Percentiles rank a stretch among this genome's conserved stretches.
Conservation (phyloP, 441 rosid genomes). For the Gossypium trilobum region DNA sequence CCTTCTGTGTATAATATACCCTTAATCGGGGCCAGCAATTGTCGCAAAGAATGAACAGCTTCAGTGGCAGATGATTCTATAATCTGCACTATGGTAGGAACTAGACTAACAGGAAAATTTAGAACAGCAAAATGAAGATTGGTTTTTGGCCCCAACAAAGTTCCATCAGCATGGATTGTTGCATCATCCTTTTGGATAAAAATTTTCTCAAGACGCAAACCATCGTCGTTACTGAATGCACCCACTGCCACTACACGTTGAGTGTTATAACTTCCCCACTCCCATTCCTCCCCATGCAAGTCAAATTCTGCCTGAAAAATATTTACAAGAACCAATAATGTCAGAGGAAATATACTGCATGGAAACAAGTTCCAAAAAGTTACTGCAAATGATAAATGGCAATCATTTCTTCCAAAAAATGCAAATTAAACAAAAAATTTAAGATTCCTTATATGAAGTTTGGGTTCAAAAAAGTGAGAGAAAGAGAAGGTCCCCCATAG, state of each 20-base stretch:
- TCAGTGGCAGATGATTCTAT: conserved; percentile 88
- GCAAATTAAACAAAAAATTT: conserved; percentile 1
- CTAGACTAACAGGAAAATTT: conserved; percentile 88
- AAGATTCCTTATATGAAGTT: not conserved
- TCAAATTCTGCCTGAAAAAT: conserved; percentile 85
- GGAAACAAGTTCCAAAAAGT: conserved; percentile 1
- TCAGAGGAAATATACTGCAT: not conserved
- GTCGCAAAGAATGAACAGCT: conserved; percentile 73
- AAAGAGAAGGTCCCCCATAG: conserved; percentile 1
- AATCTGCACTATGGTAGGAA: conserved; percentile 85
- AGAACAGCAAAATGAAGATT: conserved; percentile 98
- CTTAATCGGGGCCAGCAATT: conserved; percentile 78
- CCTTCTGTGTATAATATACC: conserved; percentile 99
- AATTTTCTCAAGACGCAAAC: conserved; percentile 85
- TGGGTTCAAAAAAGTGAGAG: not conserved
- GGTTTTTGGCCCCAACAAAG: conserved; percentile 81
- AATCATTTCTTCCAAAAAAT: not conserved
- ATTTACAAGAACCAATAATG: not conserved
- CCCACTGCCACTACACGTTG: conserved; percentile 89
- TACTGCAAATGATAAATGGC: not conserved
- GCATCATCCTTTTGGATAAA: conserved; percentile 96
- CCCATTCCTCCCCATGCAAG: conserved; percentile 97
- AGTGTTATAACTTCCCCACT: conserved; percentile 92
- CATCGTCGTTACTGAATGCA: conserved; percentile 91
- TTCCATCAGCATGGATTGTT: conserved; percentile 96